Evolutionary conservation across 495 filamentous ascomycete species (phyloP), one percentile per base, ranked within the genome.

Genomic region (Cercophora newfieldiana): DNA sequence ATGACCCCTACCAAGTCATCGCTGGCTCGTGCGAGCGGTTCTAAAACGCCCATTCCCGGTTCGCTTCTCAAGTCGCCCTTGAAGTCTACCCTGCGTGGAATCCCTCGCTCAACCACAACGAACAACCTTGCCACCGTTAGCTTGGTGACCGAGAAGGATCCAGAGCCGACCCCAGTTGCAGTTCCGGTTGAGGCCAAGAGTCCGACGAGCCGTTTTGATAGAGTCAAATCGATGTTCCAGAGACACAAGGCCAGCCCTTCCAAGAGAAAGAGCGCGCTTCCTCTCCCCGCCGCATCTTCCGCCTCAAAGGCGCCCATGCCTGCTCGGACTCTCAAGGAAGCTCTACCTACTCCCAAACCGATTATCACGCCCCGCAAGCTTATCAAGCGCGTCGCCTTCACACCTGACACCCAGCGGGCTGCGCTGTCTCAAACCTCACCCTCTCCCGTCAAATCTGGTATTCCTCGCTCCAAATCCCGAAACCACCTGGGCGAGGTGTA

Each of bases 1-100:
- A 85, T 88, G 77, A 94, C 91, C 1, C 93, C 92, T 0, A 96
- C 92, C 31, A 91, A 90, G 70, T 81, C 92, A n/a, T 93, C 91
- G 0, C 71, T 91, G 49, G 87, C 89, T 24, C 89, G 92, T 22
- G 75, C 82, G 44, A 73, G 78, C 59, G 91, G 83, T 69, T 72
- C 84, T 56, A 94, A 89, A 77, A 77, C 75, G 6, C 76, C 81
- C 1, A 64, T 68, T 3, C 63, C 66, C 1, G 55, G 71, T 25
- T 73, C 75, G 12, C 70, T 81, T 30, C 26, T 59, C n/a, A 75
- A 69, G 51, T 78, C 77, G 26, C 71, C 72, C 0, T 77, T 73
- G 51, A 81, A 80, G 61, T 59, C 73, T 26, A 71, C 72, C 7
- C 61, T 79, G 16, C 47, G 70, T 22, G 74, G 70, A 3, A 59